These are phyloP conservation scores for Suillus occidentalis DNA, from an alignment of 768 basidiomycete species.

Conservation along the genomic window DNA sequence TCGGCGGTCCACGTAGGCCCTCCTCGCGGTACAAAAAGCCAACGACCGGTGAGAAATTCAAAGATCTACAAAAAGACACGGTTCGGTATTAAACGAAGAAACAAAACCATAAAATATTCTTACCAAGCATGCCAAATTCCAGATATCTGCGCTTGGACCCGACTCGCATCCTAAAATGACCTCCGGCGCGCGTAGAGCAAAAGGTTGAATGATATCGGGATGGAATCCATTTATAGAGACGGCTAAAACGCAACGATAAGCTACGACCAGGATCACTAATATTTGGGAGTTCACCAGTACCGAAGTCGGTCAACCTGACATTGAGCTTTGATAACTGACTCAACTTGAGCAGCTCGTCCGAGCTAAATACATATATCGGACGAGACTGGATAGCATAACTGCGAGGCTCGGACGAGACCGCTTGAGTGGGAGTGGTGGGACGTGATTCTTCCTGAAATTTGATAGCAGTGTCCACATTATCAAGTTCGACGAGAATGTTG, in stretches of 20 bases:
- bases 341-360: constrained; percentile 25
- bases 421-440: background rate
- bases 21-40: too few species aligned
- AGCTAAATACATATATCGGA: constrained; percentile 23
- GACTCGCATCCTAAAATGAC: constrained; percentile 22
- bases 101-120: background rate
- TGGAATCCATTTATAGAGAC: background rate
- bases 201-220: constrained; percentile 12
- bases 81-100: too few species aligned
- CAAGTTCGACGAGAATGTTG: constrained; percentile 17
- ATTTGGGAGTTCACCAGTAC: constrained; percentile 12
- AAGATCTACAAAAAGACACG: too few species aligned
- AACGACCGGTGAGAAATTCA: too few species aligned
- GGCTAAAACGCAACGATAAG: background rate
- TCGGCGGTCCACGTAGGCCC: too few species aligned
- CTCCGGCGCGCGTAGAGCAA: constrained; percentile 25
- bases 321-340: constrained; percentile 13
- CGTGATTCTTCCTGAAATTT: too few species aligned
- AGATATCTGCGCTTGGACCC: constrained; percentile 25
- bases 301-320: constrained; percentile 21
- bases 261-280: too few species aligned
- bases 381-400: constrained; percentile 16
- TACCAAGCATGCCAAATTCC: constrained; percentile 28
- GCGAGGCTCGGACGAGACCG: constrained; percentile 7
- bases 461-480: constrained; percentile 11